These are phyloP conservation scores for Bauhinia variegata DNA, from an alignment of 306 rosid species.

Conservation along the genomic window DNA sequence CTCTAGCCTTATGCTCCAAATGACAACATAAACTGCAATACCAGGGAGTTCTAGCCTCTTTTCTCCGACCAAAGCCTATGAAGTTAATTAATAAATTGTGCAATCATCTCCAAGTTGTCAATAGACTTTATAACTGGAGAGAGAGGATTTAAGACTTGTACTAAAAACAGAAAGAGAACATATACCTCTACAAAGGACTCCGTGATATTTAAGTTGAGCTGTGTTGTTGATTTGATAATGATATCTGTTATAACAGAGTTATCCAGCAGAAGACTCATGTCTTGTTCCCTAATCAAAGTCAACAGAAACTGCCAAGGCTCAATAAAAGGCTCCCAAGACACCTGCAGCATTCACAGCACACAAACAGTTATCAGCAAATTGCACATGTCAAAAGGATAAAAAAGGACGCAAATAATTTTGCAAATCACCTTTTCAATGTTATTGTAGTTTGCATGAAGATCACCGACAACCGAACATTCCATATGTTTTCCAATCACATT, in stretches of 20 bases:
- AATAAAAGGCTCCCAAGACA: conserved; percentile 88
- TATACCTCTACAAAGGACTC: conserved; percentile 86
- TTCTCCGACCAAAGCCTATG: too few relatives aligned
- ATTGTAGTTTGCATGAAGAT: conserved; percentile 76
- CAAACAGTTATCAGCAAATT: conserved; percentile 35
- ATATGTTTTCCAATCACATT: conserved; percentile 49
- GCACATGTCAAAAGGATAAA: neutral
- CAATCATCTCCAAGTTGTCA: conserved; percentile 5
- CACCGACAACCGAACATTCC: conserved; percentile 58
- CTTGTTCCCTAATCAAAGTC: conserved; percentile 60
- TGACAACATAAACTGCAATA: too few relatives aligned
- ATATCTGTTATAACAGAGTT: conserved; percentile 69
- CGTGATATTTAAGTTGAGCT: conserved; percentile 79
- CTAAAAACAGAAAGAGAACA: conserved; percentile 7
- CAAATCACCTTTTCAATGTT: conserved; percentile 76
- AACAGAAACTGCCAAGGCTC: conserved; percentile 90
- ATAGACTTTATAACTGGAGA: neutral
- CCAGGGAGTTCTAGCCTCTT: too few relatives aligned
- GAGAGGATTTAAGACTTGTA: neutral
- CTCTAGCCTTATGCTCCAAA: too few relatives aligned
- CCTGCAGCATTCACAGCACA: conserved; percentile 57
- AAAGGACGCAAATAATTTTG: neutral
- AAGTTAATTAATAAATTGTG: too few relatives aligned
- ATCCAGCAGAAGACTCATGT: conserved; percentile 59
- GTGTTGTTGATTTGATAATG: conserved; percentile 57